These are phyloP conservation scores for Moricandia arvensis DNA, from an alignment of 345 rosid genomes.

Conservation along the genomic window DNA sequence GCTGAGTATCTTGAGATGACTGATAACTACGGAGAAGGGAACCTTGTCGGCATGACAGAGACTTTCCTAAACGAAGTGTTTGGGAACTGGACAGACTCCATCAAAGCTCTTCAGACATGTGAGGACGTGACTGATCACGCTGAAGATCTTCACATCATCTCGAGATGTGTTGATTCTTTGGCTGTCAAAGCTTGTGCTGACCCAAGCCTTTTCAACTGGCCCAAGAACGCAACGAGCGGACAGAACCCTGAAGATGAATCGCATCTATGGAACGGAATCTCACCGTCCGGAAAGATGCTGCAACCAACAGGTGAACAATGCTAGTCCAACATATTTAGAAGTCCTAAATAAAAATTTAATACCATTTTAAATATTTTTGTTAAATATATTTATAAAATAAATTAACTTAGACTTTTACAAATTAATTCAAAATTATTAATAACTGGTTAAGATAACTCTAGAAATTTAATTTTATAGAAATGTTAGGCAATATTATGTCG, in stretches of 20 bases:
- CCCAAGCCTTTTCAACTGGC: constrained; percentile 58
- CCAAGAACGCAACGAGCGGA: constrained; percentile 16
- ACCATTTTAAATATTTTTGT: too few species aligned
- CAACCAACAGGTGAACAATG: constrained; percentile 36
- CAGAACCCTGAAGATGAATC: constrained; percentile 36
- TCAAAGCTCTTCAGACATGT: constrained; percentile 69
- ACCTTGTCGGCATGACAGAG: constrained; percentile 57
- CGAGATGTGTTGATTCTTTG: constrained; percentile 71
- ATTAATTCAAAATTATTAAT: not conserved
- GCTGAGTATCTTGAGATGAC: constrained; percentile 70
- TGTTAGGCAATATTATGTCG: not conserved
- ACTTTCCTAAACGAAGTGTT: constrained; percentile 59
- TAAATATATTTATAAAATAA: not conserved
- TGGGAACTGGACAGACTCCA: constrained; percentile 59
- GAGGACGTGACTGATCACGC: constrained; percentile 59
- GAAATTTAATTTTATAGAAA: not conserved
- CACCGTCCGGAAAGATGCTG: constrained; percentile 39
- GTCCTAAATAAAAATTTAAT: not conserved
- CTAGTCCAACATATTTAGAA: not conserved
- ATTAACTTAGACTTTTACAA: not conserved
- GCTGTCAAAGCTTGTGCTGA: constrained; percentile 70
- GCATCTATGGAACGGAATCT: constrained; percentile 64
- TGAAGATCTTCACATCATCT: constrained; percentile 66
- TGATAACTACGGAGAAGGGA: constrained; percentile 62
- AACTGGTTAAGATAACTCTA: not conserved